Percentiles rank a stretch among this genome's conserved stretches.
Evolutionary conservation across 371 early-diverging fungal genomes (phyloP).

Genomic region (Sporodiniella umbellata): DNA sequence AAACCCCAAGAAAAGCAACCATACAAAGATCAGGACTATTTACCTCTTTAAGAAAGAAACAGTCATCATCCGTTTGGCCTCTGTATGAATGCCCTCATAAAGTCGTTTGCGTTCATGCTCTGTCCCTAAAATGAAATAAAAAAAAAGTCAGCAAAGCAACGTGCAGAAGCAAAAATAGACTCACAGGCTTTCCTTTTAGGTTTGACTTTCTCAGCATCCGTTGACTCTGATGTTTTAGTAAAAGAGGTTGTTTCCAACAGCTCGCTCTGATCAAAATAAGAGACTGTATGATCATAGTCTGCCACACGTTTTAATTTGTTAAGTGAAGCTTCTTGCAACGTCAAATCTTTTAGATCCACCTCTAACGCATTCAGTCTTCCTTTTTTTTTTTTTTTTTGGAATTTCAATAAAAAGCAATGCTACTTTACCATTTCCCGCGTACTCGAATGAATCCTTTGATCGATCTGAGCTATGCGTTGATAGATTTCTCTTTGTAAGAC

Average conservation of each 20-base stretch:
- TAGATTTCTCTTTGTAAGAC: too few relatives aligned
- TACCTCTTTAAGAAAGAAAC: conserved; percentile 23
- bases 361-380: not conserved
- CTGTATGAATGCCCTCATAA: conserved; percentile 21
- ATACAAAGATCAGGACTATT: too few relatives aligned
- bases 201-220: conserved; percentile 2
- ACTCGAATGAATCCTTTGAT: not conserved
- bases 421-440: not conserved
- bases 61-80: conserved; percentile 22
- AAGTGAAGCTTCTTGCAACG: not conserved
- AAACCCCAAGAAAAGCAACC: too few relatives aligned
- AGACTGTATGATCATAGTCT: not conserved
- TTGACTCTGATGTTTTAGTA: too few relatives aligned
- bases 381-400: not conserved
- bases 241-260: not conserved
- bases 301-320: not conserved
- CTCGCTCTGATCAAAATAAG: conserved; percentile 1
- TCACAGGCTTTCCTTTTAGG: conserved; percentile 8
- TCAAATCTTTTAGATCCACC: not conserved
- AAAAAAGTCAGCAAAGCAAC: too few relatives aligned
- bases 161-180: too few relatives aligned
- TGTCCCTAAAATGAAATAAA: conserved; percentile 20
- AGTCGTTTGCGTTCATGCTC: conserved; percentile 22
- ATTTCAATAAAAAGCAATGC: not conserved
- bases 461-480: not conserved